Conservation (phyloP, 1,139 yeast species). For the Lodderomyces theae region DNA sequence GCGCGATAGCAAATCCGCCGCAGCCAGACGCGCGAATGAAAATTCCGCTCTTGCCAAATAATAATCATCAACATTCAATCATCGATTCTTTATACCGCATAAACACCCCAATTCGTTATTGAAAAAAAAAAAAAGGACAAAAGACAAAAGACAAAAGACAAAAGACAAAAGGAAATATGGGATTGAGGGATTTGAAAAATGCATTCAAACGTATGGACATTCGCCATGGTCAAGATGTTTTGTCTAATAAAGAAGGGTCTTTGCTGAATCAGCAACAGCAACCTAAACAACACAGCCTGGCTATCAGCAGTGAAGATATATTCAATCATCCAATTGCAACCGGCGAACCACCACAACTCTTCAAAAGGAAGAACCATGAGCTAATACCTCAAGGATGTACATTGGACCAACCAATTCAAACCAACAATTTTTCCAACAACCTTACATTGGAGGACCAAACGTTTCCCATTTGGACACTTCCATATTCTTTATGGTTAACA, state of each 20-base stretch:
- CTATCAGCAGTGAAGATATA: slow-evolving; percentile 10
- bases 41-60: slow-evolving; percentile 1
- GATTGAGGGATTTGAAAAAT: slow-evolving; percentile 27
- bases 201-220: slow-evolving; percentile 24
- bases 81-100: too few species aligned
- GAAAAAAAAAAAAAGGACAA: too few species aligned
- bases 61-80: too few species aligned
- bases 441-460: slow-evolving; percentile 44
- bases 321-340: slow-evolving; percentile 24
- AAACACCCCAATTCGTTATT: too few species aligned
- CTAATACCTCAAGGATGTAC: slow-evolving; percentile 34
- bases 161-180: too few species aligned
- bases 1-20: neutral
- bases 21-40: neutral
- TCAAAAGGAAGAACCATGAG: slow-evolving; percentile 22
- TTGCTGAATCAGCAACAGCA: slow-evolving; percentile 2
- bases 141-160: too few species aligned
- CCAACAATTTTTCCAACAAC: slow-evolving; percentile 46
- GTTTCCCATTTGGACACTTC: slow-evolving; percentile 47
- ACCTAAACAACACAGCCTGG: neutral
- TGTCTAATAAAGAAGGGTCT: neutral
- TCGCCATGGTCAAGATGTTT: slow-evolving; percentile 7
- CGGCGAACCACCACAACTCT: slow-evolving; percentile 28
- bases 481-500: slow-evolving; percentile 45
- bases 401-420: slow-evolving; percentile 33